Percentiles rank a stretch among this genome's conserved stretches.
These are phyloP conservation scores for Amyloporia xantha DNA, from an alignment of 768 basidiomycete species.

Conservation along the genomic window DNA sequence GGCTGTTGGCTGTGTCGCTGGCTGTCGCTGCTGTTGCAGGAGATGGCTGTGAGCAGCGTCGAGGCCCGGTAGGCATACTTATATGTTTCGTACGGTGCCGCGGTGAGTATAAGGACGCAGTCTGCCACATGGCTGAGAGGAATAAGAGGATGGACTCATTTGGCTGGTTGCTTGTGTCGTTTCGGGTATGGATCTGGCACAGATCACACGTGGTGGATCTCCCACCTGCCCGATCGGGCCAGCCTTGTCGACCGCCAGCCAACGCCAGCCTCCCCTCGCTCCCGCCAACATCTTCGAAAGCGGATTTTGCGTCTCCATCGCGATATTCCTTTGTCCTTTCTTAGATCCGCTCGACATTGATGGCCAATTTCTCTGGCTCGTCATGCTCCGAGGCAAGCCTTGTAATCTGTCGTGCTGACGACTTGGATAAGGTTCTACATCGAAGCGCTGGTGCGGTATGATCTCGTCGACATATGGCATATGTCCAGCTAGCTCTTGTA, in stretches of 20 bases:
- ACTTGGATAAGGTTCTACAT: no score
- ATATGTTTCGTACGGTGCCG: constrained; percentile 14
- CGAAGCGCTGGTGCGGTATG: no score
- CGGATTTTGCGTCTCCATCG: constrained; percentile 8
- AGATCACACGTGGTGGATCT: constrained; percentile 8
- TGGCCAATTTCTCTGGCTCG: no score
- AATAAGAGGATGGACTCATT: constrained; percentile 25
- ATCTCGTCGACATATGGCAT: no score
- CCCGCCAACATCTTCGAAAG: neutral
- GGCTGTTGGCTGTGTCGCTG: neutral
- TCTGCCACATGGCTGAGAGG: constrained; percentile 16
- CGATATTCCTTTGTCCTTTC: constrained; percentile 4
- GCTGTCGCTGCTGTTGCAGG: neutral
- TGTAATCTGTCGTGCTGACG: no score
- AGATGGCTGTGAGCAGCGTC: neutral
- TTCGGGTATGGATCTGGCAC: constrained; percentile 14
- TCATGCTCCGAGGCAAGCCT: no score
- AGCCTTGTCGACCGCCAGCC: constrained; percentile 12
- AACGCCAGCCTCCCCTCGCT: constrained; percentile 1
- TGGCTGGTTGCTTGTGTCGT: constrained; percentile 21
- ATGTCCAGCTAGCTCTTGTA: no score
- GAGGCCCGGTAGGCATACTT: constrained; percentile 8
- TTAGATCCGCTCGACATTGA: no score
- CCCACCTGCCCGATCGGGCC: constrained; percentile 7
- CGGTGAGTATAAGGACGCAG: constrained; percentile 18